Evolutionary conservation across 106 monocot genomes (phyloP), one percentile per base, ranked within the genome.

Genomic region (Triglochin maritima): DNA sequence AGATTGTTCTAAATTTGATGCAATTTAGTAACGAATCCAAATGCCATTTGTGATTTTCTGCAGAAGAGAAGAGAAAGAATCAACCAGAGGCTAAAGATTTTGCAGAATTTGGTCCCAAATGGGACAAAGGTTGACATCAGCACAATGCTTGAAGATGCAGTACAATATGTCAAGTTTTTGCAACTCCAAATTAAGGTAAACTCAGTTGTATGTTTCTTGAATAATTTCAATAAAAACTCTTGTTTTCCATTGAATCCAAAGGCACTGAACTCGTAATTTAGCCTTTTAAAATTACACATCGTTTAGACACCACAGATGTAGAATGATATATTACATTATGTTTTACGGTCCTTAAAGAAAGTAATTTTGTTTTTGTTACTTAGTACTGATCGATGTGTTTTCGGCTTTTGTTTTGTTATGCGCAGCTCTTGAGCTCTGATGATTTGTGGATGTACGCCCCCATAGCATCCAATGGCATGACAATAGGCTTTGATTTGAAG

Each of bases 61-160:
- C 90, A 90, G 90, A 87, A 82, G 76, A 87, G 90, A 68, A 87
- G 90, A 69, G 90, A 90, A 59, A 87, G 90, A 50, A 91, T 91
- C 67, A 91, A 91, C 49, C 80, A 87, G 71, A 87, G 82, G 59
- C 78, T 91, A 54, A 84, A 57, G 57, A 80, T 80, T 56, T 46
- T 91, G 49, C 91, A 87, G 71, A 85, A 74, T 60, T 66, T 91
- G 47, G 84, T 91, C 0, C 87, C 87, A 7, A 91, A 91, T 78
- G 91, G 91, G 73, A 91, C 84, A 47, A 91, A 91, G 77, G 92
- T 92, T 17, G 88, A 93, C 57, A 83, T 93, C 53, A 93, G 92
- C 75, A 93, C 92, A 67, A 93, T 93, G 92, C 83, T 93, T 43
- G 92, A 93, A 71, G 88, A 93, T 59, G 88, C 92, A 47, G 88